Evolutionary conservation across 169 alveolate species (phyloP).

Genomic region (Cryptosporidium xiaoi): DNA sequence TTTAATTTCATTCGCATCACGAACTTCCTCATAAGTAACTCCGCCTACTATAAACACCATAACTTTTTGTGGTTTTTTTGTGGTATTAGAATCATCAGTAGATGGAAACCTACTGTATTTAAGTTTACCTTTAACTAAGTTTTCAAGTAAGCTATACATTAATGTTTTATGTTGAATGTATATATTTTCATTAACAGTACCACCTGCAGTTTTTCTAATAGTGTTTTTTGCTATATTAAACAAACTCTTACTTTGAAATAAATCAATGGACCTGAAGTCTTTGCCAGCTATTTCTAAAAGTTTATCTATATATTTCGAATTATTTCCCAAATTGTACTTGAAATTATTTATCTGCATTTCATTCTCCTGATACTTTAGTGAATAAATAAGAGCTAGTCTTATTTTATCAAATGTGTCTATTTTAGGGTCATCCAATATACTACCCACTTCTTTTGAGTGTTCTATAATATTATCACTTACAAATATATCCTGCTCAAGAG

Average conservation of each 20-base stretch:
- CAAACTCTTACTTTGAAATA: slow-evolving; percentile 87
- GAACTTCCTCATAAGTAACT: slow-evolving; percentile 93
- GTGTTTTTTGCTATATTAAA: slow-evolving; percentile 84
- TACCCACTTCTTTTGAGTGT: slow-evolving; percentile 83
- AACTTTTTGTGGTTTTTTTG: slow-evolving; percentile 82
- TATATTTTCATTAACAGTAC: slow-evolving; percentile 85
- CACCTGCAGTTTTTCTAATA: slow-evolving; percentile 80
- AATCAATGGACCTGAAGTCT: slow-evolving; percentile 84
- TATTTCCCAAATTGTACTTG: slow-evolving; percentile 79
- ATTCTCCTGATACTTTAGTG: slow-evolving; percentile 89
- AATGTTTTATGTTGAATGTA: slow-evolving; percentile 91
- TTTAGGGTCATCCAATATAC: slow-evolving; percentile 82
- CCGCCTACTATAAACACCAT: slow-evolving; percentile 94
- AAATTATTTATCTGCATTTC: slow-evolving; percentile 83
- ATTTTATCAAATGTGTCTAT: slow-evolving; percentile 85
- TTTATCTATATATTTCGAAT: slow-evolving; percentile 84
- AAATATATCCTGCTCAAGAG: slow-evolving; percentile 90
- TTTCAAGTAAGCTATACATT: slow-evolving; percentile 83
- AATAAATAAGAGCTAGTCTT: slow-evolving; percentile 86
- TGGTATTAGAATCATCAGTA: slow-evolving; percentile 78
- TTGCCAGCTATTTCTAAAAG: slow-evolving; percentile 88
- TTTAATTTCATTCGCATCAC: slow-evolving; percentile 86
- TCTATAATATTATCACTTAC: slow-evolving; percentile 85
- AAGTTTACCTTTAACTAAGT: slow-evolving; percentile 85
- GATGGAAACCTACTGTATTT: slow-evolving; percentile 84